Percentiles rank a stretch among this genome's conserved stretches.
phyloP scores from a whole-genome alignment of 768 basidiomycete species.

The Rhodosporidiobolus sp. region DNA sequence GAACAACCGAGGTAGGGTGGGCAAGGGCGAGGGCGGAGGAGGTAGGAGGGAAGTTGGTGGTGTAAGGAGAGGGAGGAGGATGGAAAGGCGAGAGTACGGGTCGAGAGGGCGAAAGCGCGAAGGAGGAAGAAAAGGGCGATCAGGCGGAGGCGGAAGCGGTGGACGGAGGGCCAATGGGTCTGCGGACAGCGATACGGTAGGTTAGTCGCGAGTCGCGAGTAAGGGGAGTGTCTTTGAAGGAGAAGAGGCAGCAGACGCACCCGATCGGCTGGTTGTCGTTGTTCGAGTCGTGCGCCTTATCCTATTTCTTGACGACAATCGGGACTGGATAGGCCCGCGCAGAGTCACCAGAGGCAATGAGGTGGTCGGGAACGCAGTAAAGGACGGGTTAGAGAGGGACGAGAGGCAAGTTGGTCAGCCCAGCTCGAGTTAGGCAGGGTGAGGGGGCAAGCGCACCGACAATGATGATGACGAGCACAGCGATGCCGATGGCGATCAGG shows the following conservation, averaged over 20 bases:
- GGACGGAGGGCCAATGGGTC: not conserved
- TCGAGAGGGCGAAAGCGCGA: not conserved
- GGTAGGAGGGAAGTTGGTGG: not conserved
- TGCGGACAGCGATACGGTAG: not conserved
- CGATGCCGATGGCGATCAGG: constrained; percentile 86
- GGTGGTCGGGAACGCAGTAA: not conserved
- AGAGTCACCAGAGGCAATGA: too few relatives aligned
- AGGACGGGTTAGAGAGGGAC: not conserved
- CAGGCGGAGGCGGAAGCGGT: not conserved
- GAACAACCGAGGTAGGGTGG: not conserved
- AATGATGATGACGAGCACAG: constrained; percentile 89
- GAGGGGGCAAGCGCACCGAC: constrained; percentile 54
- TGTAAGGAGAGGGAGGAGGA: not conserved
- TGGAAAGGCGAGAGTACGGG: too few relatives aligned
- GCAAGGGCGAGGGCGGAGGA: not conserved
- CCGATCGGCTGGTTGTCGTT: constrained; percentile 28
- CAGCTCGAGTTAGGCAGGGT: too few relatives aligned
- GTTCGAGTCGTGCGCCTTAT: constrained; percentile 40
- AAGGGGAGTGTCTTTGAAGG: too few relatives aligned
- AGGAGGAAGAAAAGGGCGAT: not conserved
- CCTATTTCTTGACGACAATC: constrained; percentile 42
- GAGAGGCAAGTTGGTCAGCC: too few relatives aligned
- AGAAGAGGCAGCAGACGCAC: not conserved
- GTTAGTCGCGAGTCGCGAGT: too few relatives aligned
- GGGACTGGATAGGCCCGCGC: constrained; percentile 27